phyloP scores from a whole-genome alignment of 2,329 filamentous ascomycete species.

The Metarhizium anisopliae region DNA sequence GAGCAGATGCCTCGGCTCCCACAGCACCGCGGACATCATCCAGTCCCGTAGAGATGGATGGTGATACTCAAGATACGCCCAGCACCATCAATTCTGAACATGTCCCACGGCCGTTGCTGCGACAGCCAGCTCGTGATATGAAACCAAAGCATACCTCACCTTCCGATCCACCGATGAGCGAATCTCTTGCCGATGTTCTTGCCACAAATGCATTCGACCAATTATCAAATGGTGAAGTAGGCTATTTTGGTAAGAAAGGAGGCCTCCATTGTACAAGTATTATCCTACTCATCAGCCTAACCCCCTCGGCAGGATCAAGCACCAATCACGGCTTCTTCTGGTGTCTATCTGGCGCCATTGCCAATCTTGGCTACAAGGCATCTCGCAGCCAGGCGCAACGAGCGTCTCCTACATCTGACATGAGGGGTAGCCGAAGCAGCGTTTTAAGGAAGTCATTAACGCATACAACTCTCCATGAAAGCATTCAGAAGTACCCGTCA shows the following conservation, averaged over 20 bases:
- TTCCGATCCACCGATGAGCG: not conserved
- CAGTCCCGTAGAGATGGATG: not conserved
- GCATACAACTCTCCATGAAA: not conserved
- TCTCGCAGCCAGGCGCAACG: not conserved
- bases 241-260: not conserved
- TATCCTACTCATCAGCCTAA: not conserved
- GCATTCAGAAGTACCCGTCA: not conserved
- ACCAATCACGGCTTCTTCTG: not conserved
- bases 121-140: not conserved
- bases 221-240: not conserved
- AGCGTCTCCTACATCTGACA: not conserved
- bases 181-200: not conserved
- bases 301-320: not conserved
- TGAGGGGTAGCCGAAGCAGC: not conserved
- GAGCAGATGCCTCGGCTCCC: not conserved
- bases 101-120: not conserved
- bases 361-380: not conserved
- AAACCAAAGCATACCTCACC: not conserved
- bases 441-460: not conserved
- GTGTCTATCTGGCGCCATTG: not conserved
- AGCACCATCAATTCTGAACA: not conserved
- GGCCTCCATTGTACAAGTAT: not conserved
- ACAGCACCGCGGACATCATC: not conserved
- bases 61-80: not conserved
- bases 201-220: not conserved